Evolutionary conservation across 192 early-diverging fungal species (phyloP).

Genomic region (Mycoemilia scoparia): DNA sequence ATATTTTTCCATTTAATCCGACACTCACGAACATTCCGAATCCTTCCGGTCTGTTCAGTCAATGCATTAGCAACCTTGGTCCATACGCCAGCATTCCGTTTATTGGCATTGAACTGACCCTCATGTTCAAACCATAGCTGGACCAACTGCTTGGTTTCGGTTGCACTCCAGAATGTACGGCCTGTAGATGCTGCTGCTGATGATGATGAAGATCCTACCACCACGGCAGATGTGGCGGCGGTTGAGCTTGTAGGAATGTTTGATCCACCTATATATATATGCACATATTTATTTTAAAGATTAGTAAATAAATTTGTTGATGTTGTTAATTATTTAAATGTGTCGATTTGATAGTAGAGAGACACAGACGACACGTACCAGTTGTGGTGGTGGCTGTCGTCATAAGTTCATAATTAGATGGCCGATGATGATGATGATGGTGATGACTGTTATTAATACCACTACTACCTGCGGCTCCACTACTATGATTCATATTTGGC

Average conservation of each 20-base stretch:
- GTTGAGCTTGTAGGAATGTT: background rate
- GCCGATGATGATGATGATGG: constrained; percentile 2
- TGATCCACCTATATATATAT: constrained; percentile 1
- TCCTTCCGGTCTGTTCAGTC: constrained; percentile 21
- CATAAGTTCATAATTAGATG: too few species aligned
- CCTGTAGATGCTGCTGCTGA: constrained; percentile 15
- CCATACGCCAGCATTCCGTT: constrained; percentile 31
- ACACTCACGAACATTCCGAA: constrained; percentile 28
- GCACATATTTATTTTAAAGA: too few species aligned
- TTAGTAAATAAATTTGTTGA: too few species aligned
- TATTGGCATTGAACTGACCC: constrained; percentile 26
- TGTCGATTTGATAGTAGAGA: too few species aligned
- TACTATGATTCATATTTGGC: too few species aligned
- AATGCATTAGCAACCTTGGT: constrained; percentile 22
- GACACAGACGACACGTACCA: too few species aligned
- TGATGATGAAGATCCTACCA: background rate
- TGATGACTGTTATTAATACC: background rate
- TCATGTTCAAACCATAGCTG: constrained; percentile 30
- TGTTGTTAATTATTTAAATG: too few species aligned
- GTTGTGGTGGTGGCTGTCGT: too few species aligned
- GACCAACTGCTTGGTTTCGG: constrained; percentile 24
- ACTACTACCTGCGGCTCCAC: too few species aligned
- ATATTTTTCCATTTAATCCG: constrained; percentile 33
- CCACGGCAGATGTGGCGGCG: background rate
- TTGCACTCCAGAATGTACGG: constrained; percentile 30